Conservation (phyloP, 345 rosid genomes). For the Euphorbia peplus region DNA sequence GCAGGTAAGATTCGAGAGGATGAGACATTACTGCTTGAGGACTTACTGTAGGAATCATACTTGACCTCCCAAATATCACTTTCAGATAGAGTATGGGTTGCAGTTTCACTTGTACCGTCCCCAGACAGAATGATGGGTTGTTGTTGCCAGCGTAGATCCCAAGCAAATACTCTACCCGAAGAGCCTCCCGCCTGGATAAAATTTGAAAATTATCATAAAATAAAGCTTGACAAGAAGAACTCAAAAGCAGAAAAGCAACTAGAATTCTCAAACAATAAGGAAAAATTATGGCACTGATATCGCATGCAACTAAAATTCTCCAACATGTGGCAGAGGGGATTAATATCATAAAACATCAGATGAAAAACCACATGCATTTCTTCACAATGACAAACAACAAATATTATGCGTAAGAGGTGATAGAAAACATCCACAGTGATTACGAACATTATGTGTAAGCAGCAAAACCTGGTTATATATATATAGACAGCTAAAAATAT, state of each 20-base stretch:
- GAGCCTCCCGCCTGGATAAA: constrained; percentile 83
- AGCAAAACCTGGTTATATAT: neutral
- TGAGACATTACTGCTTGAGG: constrained; percentile 45
- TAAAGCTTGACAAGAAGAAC: constrained; percentile 4
- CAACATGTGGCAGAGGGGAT: neutral
- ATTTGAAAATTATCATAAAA: constrained; percentile 9
- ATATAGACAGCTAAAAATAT: neutral
- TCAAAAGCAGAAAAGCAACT: neutral
- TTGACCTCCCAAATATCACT: constrained; percentile 94
- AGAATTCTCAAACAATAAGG: neutral
- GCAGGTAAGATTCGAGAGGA: constrained; percentile 73
- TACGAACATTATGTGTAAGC: neutral
- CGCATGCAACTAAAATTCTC: neutral
- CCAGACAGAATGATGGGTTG: constrained; percentile 73
- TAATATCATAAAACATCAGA: neutral
- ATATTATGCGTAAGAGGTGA: neutral
- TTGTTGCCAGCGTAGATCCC: constrained; percentile 77
- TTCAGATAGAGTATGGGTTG: constrained; percentile 48
- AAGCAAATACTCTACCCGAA: constrained; percentile 72
- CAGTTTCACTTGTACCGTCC: constrained; percentile 35
- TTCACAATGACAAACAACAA: neutral
- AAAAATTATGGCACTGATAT: neutral
- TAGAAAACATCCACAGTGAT: neutral
- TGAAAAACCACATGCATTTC: neutral
- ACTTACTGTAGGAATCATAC: constrained; percentile 57